Evolutionary conservation across 345 rosid species (phyloP).

Genomic region (Chamaenerion angustifolium): DNA sequence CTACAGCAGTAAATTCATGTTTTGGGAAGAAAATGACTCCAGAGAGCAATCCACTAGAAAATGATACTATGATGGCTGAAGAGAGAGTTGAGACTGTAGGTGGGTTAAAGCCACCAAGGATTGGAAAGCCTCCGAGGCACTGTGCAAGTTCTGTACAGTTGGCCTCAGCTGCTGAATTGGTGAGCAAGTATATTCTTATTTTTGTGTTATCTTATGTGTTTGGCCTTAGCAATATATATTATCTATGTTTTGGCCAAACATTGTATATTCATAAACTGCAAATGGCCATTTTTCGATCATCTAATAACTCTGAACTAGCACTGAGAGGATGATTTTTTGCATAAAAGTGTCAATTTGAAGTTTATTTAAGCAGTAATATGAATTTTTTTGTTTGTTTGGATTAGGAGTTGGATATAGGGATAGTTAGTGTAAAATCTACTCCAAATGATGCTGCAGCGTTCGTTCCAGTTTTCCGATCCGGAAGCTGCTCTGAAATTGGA

Average conservation of each 20-base stretch:
- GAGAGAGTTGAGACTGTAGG: constrained; percentile 2
- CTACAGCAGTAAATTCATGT: constrained; percentile 5
- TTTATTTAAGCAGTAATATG: not conserved
- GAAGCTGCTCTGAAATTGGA: constrained; percentile 17
- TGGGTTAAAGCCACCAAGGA: constrained; percentile 1
- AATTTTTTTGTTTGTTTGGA: not conserved
- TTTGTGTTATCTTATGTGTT: not conserved
- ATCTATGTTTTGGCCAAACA: not conserved
- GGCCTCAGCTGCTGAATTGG: constrained; percentile 7
- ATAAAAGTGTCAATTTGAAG: no score
- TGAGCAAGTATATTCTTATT: not conserved
- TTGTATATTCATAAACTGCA: not conserved
- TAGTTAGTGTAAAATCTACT: constrained; percentile 3
- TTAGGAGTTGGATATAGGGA: constrained; percentile 4
- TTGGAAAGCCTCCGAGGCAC: constrained; percentile 11
- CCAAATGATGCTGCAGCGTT: constrained; percentile 6
- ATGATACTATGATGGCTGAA: not conserved
- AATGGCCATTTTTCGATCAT: no score
- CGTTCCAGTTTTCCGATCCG: constrained; percentile 11
- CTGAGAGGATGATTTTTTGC: no score
- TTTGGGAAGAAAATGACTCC: constrained; percentile 13
- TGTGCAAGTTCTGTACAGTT: constrained; percentile 10
- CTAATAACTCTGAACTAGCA: no score
- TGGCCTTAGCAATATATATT: not conserved
- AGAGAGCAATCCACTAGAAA: constrained; percentile 7